Evolutionary conservation across 345 rosid species (phyloP), one percentile per base, ranked within the genome.

Genomic region (Populus simonii): DNA sequence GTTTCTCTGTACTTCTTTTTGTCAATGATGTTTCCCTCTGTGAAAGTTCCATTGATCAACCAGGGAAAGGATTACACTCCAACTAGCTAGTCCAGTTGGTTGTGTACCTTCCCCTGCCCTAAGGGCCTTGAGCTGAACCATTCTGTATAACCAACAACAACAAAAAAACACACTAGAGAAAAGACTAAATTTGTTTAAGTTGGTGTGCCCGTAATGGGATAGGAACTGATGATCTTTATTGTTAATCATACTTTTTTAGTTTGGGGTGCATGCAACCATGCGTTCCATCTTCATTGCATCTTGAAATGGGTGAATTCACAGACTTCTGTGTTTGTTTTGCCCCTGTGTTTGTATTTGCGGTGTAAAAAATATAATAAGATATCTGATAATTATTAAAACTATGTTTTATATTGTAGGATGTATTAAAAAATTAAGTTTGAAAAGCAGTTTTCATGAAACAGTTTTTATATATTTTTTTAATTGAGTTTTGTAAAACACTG

Each of bases 291-390:
- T 79, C 99, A 93, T 76, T 93, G 98, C 89, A 90, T 93, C 83
- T 84, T 93, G 87, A 96, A 93, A 78, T 93, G 97, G 98, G 99
- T 93, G 78, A 92, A 90, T 80, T 92, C 96, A 4, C 96, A 96
- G 80, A 83, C 94, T 55, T 80, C 27, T 27, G 27, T 27, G 27
- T 27, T 27, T 27, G 27, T 27, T 27, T 27, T 1, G 27, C 1
- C 0, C 0, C 27, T 25, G 27, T 25, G 0, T 25, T 25, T 25
- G 27, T 25, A 25, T 25, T 25, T 25, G 27, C 27, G 1, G 27
- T 25, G 27, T 1, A 25, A 25, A 25, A 25, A n/a, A n/a, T n/a
- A n/a, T n/a, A 25, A 25, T 1, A 25, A 25, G 27, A 1, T 1
- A 25, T 25, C 1, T 0, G 27, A 25, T 25, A 25, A 25, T 25